These are phyloP conservation scores for Vigna trinervia DNA, from an alignment of 306 rosid species.

Conservation along the genomic window DNA sequence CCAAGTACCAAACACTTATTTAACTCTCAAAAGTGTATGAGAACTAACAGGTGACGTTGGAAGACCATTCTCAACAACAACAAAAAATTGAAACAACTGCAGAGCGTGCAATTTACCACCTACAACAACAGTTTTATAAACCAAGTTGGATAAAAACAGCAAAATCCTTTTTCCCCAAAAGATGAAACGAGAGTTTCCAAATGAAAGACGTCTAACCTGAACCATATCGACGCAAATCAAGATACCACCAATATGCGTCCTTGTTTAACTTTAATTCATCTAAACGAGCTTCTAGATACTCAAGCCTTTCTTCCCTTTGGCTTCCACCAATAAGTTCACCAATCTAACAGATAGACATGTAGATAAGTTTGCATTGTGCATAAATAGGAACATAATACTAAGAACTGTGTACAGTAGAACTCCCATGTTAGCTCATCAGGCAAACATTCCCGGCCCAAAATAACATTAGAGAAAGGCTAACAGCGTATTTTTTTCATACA, in stretches of 20 bases:
- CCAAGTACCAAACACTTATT: too few species aligned
- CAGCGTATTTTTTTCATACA: background rate
- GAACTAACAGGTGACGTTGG: background rate
- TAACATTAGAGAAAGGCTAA: background rate
- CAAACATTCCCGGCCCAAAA: background rate
- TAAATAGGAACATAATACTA: background rate
- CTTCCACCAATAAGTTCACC: slow-evolving; percentile 99
- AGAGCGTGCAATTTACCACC: slow-evolving; percentile 12
- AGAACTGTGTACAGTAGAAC: background rate
- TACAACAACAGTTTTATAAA: background rate
- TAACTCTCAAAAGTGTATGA: too few species aligned
- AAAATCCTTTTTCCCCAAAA: background rate
- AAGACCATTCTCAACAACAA: background rate
- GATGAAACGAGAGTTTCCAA: slow-evolving; percentile 1
- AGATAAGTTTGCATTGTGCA: slow-evolving; percentile 5
- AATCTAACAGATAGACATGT: slow-evolving; percentile 55
- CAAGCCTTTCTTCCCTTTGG: slow-evolving; percentile 96
- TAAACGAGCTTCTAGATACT: slow-evolving; percentile 77
- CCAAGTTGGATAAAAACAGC: slow-evolving; percentile 26
- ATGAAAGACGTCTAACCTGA: slow-evolving; percentile 67
- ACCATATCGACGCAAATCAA: slow-evolving; percentile 97
- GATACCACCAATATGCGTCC: slow-evolving; percentile 97
- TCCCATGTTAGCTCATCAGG: slow-evolving; percentile 12
- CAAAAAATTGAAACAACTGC: background rate
- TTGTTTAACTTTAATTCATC: slow-evolving; percentile 84